Evolutionary conservation across 2,329 filamentous ascomycete genomes (phyloP), one percentile per base, ranked within the genome.

Genomic region (Aspergillus japonicus): DNA sequence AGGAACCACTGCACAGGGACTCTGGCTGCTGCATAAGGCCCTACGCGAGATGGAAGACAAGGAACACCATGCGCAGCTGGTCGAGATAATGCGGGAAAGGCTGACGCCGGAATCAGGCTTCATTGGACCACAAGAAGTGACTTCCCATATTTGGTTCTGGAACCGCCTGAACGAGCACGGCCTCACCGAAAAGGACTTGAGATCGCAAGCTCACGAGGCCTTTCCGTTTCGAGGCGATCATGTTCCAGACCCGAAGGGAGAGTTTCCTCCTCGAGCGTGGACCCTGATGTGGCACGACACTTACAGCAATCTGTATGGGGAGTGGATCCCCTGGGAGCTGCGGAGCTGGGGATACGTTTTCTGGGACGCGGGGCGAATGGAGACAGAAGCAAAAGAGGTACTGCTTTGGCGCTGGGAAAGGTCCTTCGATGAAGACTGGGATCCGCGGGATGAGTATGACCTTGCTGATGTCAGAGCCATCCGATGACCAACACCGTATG

Each of bases 281-380:
- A 65, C 61, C 3, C 12, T 59, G 8, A 35, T 63, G 10, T 63
- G 61, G 55, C 6, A 19, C 19, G 56, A 47, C 7, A 61, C 57
- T 0, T 60, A 63, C 48, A 60, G 61, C 16, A 62, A 60, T n/a
- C 16, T 54, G 39, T 53, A 47, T 24, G 58, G 56, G 39, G 49
- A 42, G 26, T 50, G 29, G 23, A 23, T 56, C 5, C 24, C 23
- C 2, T 6, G 49, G 16, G 23, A 23, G 12, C 31, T 60, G 23
- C 44, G 39, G 19, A 29, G 24, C 12, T 67, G 61, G 62, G 67
- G 65, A 8, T 70, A 67, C 48, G 59, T 65, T 19, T 62, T 68
- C 55, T 69, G 68, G 66, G 64, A 69, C 50, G 59, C 58, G 6
- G 42, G 10, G 10, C 58, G 64, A 24, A n/a, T 69, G 39, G 21